Base-by-base conservation (phyloP, 1,139 yeast genomes). In the Scheffersomyces quercinus region DNA sequence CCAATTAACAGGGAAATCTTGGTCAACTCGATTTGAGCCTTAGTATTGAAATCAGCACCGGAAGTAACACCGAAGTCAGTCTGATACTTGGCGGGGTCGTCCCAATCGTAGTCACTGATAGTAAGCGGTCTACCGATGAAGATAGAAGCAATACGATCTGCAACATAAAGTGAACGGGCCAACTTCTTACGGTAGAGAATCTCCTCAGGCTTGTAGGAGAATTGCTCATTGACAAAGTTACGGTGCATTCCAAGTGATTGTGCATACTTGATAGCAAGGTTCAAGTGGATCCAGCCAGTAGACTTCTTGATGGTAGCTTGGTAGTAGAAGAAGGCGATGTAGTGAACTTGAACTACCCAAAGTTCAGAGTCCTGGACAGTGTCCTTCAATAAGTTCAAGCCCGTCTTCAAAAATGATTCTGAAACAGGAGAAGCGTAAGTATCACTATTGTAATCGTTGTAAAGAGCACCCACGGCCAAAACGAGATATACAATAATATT, bases 301-400 rank as follows among this genome's bases (percentile, higher is more conserved):
- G 66, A 64, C 42, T 67, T 62, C 37, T 64, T 60, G 12, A 69
- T 64, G 8, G 60, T 58, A n/a, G 61, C 50, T 39, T 66, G 70
- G 45, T 71, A 67, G 47, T 61, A 72, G 48, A 68, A 63, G 46
- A 57, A 65, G 16, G 65, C 56, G 30, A 74, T 52, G 35, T 66
- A 55, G 45, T 73, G 62, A n/a, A 65, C 65, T 42, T 72, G 68
- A 3, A 72, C 71, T 30, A 67, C 53, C 76, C 77, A 72, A 14
- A 70, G 44, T 33, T 63, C 65, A 3, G 67, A 67, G 48, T 68
- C 73, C 36, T 65, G 64, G 8, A 55, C 53, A 6, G 59, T 52
- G 9, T 55, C 49, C 35, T 55, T 48, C 39, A 64, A 44, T 4
- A 69, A 47, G 28, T 56, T 47, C 37, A 61, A 38, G 2, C 69